Evolutionary conservation across 805 yeast species (phyloP), one percentile per base, ranked within the genome.

Genomic region (Ogataea corticis): DNA sequence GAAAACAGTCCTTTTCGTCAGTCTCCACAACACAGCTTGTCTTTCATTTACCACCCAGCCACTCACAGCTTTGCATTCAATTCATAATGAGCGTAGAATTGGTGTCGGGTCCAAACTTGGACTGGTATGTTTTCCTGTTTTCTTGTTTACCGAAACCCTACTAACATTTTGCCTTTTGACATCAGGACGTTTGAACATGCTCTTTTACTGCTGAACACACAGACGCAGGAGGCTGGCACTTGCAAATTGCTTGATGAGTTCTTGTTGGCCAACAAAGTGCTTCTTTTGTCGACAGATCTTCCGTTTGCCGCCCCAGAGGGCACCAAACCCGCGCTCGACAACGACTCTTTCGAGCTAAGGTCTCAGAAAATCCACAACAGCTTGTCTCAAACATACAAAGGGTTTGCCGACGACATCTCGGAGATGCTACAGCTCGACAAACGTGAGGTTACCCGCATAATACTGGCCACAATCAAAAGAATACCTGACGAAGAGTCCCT

Each of bases 381-480:
- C 2, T 27, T 55, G 9, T 46, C 55, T 7, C 57, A 66, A 10
- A 72, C 70, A 52, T 58, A 15, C 53, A 64, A 68, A 33, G 58
- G 67, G 13, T 68, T 67, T 42, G 78, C 83, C 4, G 49, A 56
- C 4, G 67, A 65, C 14, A 55, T 82, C 27, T 58, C 79, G 2
- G 51, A 65, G 1, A 16, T 65, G 2, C 60, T 82, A 25, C 53
- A 65, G 0, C 45, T 80, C 4, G 75, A 75, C 51, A 56, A 58
- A 14, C 48, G 62, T 7, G 86, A 83, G 53, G 67, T 72, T 1
- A 61, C 77, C n/a, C 70, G 85, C 54, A 63, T 80, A 3, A 66
- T 77, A 3, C 49, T 63, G 12, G 77, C 72, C 38, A 61, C 75
- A 0, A 63, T 42, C 52, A 64, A 38, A 59, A 70, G 50, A 60